phyloP scores from a whole-genome alignment of 2,329 filamentous ascomycete genomes.

The Calonectria hawksworthii region DNA sequence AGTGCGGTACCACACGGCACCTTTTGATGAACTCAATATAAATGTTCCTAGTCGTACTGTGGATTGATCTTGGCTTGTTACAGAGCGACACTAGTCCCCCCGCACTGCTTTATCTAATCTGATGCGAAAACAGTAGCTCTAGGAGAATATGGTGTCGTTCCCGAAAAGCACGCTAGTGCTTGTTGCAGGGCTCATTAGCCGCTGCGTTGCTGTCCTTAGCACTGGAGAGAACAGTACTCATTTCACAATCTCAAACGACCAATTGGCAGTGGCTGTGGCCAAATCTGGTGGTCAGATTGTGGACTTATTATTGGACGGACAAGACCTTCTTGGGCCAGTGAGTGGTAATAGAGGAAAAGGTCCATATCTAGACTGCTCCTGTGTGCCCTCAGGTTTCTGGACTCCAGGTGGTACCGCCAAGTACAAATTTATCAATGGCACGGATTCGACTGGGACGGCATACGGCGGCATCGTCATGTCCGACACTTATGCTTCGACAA shows the following conservation, averaged over 20 bases:
- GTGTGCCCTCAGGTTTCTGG: conserved; percentile 70
- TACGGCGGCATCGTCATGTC: conserved; percentile 73
- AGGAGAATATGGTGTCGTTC: neutral
- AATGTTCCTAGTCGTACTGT: neutral
- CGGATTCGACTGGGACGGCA: conserved; percentile 60
- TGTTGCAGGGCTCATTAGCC: neutral
- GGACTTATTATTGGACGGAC: conserved; percentile 52
- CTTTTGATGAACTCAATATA: neutral
- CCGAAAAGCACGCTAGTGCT: neutral
- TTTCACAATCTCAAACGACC: conserved; percentile 55
- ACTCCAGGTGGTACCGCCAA: conserved; percentile 66
- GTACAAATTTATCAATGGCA: conserved; percentile 61
- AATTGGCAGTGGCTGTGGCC: conserved; percentile 53
- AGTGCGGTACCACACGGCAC: too few relatives aligned
- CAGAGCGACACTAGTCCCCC: too few relatives aligned
- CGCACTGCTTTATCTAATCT: neutral
- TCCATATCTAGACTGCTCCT: conserved; percentile 75
- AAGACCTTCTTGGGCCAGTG: conserved; percentile 64
- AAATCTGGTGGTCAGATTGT: conserved; percentile 54
- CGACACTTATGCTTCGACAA: conserved; percentile 69
- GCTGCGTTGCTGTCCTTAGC: neutral
- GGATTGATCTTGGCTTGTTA: neutral
- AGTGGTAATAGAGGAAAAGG: conserved; percentile 60
- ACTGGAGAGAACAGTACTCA: conserved; percentile 31
- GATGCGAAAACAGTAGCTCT: too few relatives aligned